phyloP scores from a whole-genome alignment of 75 land plant genomes.

The Sequoia sempervirens region DNA sequence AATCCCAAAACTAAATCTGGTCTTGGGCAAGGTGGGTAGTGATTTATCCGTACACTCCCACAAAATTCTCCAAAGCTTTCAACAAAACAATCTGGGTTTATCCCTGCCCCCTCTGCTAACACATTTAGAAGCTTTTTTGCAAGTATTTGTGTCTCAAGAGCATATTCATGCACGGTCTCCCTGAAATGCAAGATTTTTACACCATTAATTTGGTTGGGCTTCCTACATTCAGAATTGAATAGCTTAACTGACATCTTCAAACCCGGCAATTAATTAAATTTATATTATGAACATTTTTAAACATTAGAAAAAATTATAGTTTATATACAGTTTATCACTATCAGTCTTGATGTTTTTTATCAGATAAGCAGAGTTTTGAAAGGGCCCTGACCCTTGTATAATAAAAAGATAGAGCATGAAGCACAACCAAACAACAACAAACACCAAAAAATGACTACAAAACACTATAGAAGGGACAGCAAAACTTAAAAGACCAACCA shows the following conservation, averaged over 20 bases:
- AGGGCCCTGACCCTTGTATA: too few species aligned
- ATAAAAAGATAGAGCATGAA: too few species aligned
- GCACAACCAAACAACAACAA: too few species aligned
- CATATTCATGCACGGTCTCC: neutral
- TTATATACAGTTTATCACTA: neutral
- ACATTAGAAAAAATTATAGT: neutral
- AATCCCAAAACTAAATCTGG: neutral
- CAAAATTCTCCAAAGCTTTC: neutral
- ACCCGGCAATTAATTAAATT: too few species aligned
- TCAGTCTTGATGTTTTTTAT: too few species aligned
- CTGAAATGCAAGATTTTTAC: neutral
- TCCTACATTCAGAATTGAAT: neutral
- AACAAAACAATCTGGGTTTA: neutral
- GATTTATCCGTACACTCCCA: neutral
- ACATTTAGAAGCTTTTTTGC: neutral
- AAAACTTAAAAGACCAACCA: too few species aligned
- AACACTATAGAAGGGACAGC: too few species aligned
- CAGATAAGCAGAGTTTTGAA: too few species aligned
- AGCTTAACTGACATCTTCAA: neutral
- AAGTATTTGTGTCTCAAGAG: neutral
- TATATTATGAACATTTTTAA: too few species aligned
- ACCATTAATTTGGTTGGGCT: neutral
- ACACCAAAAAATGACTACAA: too few species aligned
- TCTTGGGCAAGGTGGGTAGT: neutral
- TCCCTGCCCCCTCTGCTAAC: neutral